phyloP scores from a whole-genome alignment of 75 land plant genomes.

The Pinus taeda region DNA sequence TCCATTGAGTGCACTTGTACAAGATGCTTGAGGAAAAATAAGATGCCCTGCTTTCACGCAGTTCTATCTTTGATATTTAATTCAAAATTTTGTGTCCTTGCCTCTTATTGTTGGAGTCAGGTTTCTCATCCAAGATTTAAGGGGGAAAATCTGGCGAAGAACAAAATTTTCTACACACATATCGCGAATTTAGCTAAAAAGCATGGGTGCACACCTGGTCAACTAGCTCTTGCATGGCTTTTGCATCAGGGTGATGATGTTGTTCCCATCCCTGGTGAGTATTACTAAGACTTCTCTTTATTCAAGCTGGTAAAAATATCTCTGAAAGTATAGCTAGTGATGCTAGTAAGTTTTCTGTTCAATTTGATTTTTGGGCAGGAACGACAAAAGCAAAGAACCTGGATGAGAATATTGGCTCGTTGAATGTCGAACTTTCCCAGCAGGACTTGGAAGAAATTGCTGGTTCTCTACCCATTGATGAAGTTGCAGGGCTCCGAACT shows the following conservation, averaged over 20 bases:
- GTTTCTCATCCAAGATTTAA: slow-evolving; percentile 32
- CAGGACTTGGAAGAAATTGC: slow-evolving; percentile 38
- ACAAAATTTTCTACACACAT: slow-evolving; percentile 35
- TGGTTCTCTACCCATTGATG: slow-evolving; percentile 27
- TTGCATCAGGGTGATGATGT: slow-evolving; percentile 57
- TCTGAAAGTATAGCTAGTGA: neutral
- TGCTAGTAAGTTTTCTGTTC: neutral
- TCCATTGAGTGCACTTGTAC: neutral
- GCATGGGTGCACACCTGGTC: slow-evolving; percentile 38
- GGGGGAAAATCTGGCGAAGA: slow-evolving; percentile 37
- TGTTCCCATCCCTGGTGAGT: slow-evolving; percentile 59
- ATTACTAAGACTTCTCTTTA: neutral
- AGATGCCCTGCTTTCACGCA: no score
- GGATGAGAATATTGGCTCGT: slow-evolving; percentile 38
- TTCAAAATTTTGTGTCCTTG: neutral
- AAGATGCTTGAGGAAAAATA: neutral
- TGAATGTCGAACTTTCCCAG: slow-evolving; percentile 36
- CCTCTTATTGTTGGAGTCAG: slow-evolving; percentile 7
- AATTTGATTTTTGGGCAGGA: slow-evolving; percentile 19
- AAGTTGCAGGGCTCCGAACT: slow-evolving; percentile 35
- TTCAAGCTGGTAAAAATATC: neutral
- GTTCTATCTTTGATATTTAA: neutral
- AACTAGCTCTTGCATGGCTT: slow-evolving; percentile 59
- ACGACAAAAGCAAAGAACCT: slow-evolving; percentile 50
- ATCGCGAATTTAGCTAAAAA: slow-evolving; percentile 31